A percentile compares a stretch with the other conserved stretches of the same genome.
Conservation (phyloP, 1,284 basidiomycete genomes). For the Quambalaria eucalypti region DNA sequence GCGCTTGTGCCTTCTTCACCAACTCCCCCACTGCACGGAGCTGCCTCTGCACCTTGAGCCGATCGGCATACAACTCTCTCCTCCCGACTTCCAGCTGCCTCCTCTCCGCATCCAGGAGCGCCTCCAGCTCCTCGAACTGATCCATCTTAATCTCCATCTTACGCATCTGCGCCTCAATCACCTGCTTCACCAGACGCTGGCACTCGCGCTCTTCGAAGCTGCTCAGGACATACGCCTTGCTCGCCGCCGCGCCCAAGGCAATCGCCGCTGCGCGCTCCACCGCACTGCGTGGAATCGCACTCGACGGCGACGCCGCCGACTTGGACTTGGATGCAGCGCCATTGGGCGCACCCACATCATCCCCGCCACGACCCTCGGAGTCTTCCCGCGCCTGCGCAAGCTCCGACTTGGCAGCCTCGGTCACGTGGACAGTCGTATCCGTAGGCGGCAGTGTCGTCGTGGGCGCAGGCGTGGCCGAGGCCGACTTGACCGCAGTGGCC, state of each 20-base stretch:
- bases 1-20: conserved; percentile 30
- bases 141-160: conserved; percentile 63
- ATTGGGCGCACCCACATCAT: neutral
- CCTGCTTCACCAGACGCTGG: conserved; percentile 66
- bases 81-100: conserved; percentile 33
- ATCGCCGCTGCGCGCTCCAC: conserved; percentile 41
- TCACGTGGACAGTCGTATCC: conserved; percentile 3
- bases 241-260: conserved; percentile 71
- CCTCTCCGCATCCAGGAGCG: conserved; percentile 38
- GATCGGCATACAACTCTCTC: conserved; percentile 38
- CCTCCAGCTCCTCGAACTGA: conserved; percentile 43
- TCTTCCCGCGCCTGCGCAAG: conserved; percentile 1
- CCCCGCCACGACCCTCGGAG: no score
- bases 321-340: conserved; percentile 6
- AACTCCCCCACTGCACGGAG: conserved; percentile 37
- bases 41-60: conserved; percentile 40
- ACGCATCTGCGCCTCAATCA: conserved; percentile 81
- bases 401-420: neutral
- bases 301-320: no score
- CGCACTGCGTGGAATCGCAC: conserved; percentile 29
- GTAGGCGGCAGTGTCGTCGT: no score
- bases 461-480: neutral
- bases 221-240: conserved; percentile 72
- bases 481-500: conserved; percentile 3
- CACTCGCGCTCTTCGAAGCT: conserved; percentile 77